These are phyloP conservation scores for Aspergillus chevalieri DNA, from an alignment of 2,329 filamentous ascomycete species.

Conservation along the genomic window DNA sequence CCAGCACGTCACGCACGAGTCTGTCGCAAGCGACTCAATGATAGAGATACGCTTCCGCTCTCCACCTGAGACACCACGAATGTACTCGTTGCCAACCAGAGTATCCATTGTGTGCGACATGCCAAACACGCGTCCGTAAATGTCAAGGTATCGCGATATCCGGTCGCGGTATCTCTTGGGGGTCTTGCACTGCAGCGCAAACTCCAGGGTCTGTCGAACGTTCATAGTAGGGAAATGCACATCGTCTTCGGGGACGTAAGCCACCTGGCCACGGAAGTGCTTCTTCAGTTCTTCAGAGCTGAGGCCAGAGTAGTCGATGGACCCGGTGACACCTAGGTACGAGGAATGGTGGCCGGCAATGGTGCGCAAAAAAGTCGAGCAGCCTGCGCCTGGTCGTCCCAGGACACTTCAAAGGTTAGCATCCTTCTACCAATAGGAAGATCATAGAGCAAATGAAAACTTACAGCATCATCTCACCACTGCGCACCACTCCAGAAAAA, in stretches of 20 bases:
- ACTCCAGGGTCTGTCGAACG: conserved; percentile 66
- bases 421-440: neutral
- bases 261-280: conserved; percentile 62
- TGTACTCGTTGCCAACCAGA: conserved; percentile 50
- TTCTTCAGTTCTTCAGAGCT: conserved; percentile 57
- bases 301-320: conserved; percentile 64
- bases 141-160: conserved; percentile 59
- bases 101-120: conserved; percentile 67
- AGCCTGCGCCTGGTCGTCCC: conserved; percentile 63
- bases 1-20: conserved; percentile 64
- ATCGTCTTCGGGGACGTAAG: conserved; percentile 68
- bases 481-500: conserved; percentile 59
- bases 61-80: conserved; percentile 63
- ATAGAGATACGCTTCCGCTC: conserved; percentile 71
- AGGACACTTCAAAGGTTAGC: conserved; percentile 40
- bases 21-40: conserved; percentile 64
- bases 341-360: conserved; percentile 60
- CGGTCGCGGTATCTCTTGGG: conserved; percentile 55
- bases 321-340: conserved; percentile 59
- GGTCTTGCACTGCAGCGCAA: conserved; percentile 65
- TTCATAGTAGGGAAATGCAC: conserved; percentile 63
- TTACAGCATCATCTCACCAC: conserved; percentile 60
- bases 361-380: conserved; percentile 65
- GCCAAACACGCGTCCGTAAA: conserved; percentile 65
- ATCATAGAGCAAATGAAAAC: conserved; percentile 5